These are phyloP conservation scores for Zymoseptoria pseudotritici DNA, from an alignment of 2,329 filamentous ascomycete genomes.

Conservation along the genomic window DNA sequence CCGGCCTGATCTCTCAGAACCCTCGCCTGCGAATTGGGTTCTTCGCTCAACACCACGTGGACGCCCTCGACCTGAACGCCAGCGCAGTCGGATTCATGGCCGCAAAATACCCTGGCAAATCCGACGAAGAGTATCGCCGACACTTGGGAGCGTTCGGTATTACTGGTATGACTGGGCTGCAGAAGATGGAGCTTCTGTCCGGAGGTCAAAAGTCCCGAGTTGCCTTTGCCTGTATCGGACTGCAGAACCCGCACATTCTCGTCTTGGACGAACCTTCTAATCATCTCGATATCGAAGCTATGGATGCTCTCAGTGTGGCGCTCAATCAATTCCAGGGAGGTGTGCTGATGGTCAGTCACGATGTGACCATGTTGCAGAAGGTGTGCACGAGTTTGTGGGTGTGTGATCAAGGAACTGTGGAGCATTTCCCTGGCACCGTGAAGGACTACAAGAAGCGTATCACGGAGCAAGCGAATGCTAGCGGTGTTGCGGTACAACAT, in stretches of 20 bases:
- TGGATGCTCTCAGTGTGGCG: constrained; percentile 82
- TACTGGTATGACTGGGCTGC: constrained; percentile 90
- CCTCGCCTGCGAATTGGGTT: constrained; percentile 85
- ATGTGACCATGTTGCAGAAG: constrained; percentile 96
- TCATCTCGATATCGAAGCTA: constrained; percentile 97
- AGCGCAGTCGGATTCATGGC: constrained; percentile 96
- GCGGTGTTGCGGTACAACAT: constrained; percentile 58
- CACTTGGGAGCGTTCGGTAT: constrained; percentile 80
- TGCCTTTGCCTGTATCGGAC: constrained; percentile 89
- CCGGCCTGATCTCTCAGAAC: constrained; percentile 80
- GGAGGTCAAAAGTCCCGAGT: constrained; percentile 98
- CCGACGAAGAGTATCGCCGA: constrained; percentile 93
- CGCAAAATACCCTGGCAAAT: constrained; percentile 78
- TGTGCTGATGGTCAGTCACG: constrained; percentile 97
- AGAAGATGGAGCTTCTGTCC: constrained; percentile 89
- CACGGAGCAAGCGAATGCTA: constrained; percentile 62
- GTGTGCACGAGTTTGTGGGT: constrained; percentile 96
- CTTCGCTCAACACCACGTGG: constrained; percentile 98
- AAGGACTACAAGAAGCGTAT: constrained; percentile 98
- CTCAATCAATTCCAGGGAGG: constrained; percentile 84
- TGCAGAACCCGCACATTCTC: constrained; percentile 92
- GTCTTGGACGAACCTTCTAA: constrained; percentile 98
- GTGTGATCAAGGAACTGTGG: constrained; percentile 80
- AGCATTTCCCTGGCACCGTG: constrained; percentile 93
- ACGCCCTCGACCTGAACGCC: constrained; percentile 81